phyloP scores from a whole-genome alignment of 2,329 filamentous ascomycete species.

The Aspergillus tamarii region DNA sequence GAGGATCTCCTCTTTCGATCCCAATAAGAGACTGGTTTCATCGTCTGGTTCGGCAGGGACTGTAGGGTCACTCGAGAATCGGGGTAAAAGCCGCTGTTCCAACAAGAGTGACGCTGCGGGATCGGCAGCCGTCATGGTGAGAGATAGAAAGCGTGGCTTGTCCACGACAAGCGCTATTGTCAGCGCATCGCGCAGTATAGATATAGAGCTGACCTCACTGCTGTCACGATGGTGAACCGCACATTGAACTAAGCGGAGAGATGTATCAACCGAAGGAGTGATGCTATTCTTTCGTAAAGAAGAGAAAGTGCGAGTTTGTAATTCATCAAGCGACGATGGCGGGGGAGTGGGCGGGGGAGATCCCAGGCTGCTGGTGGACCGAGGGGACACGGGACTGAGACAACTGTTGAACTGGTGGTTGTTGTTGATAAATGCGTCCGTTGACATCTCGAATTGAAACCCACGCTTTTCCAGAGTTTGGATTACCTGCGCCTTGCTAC shows the following conservation, averaged over 20 bases:
- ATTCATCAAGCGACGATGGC: slow-evolving; percentile 74
- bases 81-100: slow-evolving; percentile 56
- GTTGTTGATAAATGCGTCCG: slow-evolving; percentile 67
- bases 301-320: slow-evolving; percentile 81
- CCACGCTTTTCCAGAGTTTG: slow-evolving; percentile 75
- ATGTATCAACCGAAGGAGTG: slow-evolving; percentile 68
- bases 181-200: slow-evolving; percentile 43
- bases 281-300: slow-evolving; percentile 80
- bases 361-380: slow-evolving; percentile 27
- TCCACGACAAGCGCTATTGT: slow-evolving; percentile 43
- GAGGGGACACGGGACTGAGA: slow-evolving; percentile 37
- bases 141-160: slow-evolving; percentile 52
- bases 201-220: slow-evolving; percentile 40
- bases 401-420: slow-evolving; percentile 53
- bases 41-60: slow-evolving; percentile 40
- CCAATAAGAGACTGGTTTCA: slow-evolving; percentile 71
- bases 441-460: slow-evolving; percentile 77
- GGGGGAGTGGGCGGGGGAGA: slow-evolving; percentile 69
- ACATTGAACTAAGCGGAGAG: slow-evolving; percentile 77
- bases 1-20: slow-evolving; percentile 68
- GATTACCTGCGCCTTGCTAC: slow-evolving; percentile 73
- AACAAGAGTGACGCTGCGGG: slow-evolving; percentile 51
- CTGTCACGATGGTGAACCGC: slow-evolving; percentile 63
- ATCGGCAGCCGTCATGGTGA: slow-evolving; percentile 50
- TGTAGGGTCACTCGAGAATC: slow-evolving; percentile 67